Percentiles rank a stretch among this genome's conserved stretches.
phyloP scores from a whole-genome alignment of 2,329 filamentous ascomycete genomes.

The Biscogniauxia mediterranea region DNA sequence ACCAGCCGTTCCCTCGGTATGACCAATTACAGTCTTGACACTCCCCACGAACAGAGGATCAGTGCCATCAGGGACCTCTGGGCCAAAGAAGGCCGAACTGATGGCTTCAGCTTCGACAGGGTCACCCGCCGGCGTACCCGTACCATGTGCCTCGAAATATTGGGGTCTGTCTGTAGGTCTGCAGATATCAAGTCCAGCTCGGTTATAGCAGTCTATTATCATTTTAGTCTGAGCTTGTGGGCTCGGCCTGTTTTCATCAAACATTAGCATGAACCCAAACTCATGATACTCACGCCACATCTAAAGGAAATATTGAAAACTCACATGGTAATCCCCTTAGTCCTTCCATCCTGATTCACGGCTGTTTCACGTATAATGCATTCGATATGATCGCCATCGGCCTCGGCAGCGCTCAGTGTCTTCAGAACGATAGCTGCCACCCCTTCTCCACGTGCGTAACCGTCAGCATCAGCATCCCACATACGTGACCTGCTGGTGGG shows the following conservation, averaged over 20 bases:
- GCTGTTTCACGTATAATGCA: slow-evolving; percentile 9
- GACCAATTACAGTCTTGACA: slow-evolving; percentile 15
- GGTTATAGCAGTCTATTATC: slow-evolving; percentile 4
- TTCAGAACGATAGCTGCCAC: slow-evolving; percentile 41
- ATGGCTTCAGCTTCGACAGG: slow-evolving; percentile 26
- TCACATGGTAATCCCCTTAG: slow-evolving; percentile 9
- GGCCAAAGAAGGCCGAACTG: slow-evolving; percentile 5
- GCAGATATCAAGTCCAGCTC: slow-evolving; percentile 4
- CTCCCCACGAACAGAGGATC: slow-evolving; percentile 8
- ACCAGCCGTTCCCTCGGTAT: slow-evolving; percentile 11
- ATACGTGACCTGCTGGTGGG: slow-evolving; percentile 12
- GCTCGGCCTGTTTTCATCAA: slow-evolving; percentile 1
- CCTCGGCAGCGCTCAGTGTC: slow-evolving; percentile 4
- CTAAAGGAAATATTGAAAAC: not conserved
- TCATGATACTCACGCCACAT: no score
- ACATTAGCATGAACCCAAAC: not conserved
- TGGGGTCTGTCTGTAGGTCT: slow-evolving; percentile 18
- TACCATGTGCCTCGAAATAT: slow-evolving; percentile 32
- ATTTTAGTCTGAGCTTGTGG: slow-evolving; percentile 3
- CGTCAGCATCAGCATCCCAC: slow-evolving; percentile 15
- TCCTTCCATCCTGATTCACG: slow-evolving; percentile 11
- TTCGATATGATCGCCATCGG: slow-evolving; percentile 14
- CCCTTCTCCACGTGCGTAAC: slow-evolving; percentile 20
- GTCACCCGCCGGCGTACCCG: slow-evolving; percentile 29
- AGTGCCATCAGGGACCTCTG: not conserved